Base-by-base conservation (phyloP, 2,329 filamentous ascomycete genomes). In the Rhynchosporium agropyri region DNA sequence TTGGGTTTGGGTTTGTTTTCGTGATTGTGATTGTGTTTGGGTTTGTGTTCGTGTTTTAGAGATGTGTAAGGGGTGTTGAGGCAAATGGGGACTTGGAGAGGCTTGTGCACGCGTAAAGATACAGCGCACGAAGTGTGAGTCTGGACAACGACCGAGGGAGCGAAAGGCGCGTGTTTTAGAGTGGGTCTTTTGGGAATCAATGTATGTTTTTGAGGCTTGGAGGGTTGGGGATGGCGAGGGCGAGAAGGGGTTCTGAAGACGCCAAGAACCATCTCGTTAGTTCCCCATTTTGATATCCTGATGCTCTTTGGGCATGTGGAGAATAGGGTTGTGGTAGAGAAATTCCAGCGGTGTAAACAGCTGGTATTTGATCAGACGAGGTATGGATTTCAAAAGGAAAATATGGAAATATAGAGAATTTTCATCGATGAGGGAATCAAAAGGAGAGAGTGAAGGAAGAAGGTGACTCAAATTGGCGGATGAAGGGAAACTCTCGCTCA, bases 71-170 rank as follows among this genome's bases (percentile, higher is more conserved):
- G 51, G 45, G 2, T 13, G 40, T n/a, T 3, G 13, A 45, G 40
- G 54, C 3, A 57, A 12, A 8, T 38, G 13, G 3, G 54, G 54
- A 4, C 65, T 61, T 43, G 67, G 61, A 33, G 66, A 69, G 0
- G 58, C n/a, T 3, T 42, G 56, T 0, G 65, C 49, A 7, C 67
- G 64, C 0, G 42, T 5, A 40, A 67, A 63, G 28, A 66, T 60
- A 43, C 63, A 67, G 29, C 56, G 40, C 9, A 64, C 59, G 8
- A 60, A 26, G 1, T 63, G 61, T 3, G 56, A 40, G 7, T 58
- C 31, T 10, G 62, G 64, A 38, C 48, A 40, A 13, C 66, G 62
- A 9, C 57, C 60, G 3, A 29, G 62, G 29, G 66, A 68, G 40
- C 29, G 40, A 10, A 63, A 62, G 2, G 58, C 63, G n/a, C 61